phyloP scores from a whole-genome alignment of 78 protist genomes.

The Anaeramoeba flamelloides region DNA sequence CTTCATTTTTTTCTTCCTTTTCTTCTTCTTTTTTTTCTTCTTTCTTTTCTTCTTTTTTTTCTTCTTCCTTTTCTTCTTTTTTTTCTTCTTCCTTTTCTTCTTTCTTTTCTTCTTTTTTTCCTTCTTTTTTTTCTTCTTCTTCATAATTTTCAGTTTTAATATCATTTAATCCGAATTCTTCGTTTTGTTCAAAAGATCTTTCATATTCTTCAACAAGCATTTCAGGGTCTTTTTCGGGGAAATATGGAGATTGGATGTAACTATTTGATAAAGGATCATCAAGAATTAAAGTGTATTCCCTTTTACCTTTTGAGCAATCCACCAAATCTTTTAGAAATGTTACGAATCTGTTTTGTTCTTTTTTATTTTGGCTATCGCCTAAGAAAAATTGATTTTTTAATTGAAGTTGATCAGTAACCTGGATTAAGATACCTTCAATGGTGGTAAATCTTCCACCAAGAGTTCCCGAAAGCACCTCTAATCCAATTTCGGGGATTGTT shows the following conservation, averaged over 20 bases:
- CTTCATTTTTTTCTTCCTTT: no score
- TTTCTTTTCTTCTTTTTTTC: no score
- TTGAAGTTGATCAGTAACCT: neutral
- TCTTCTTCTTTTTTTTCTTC: no score
- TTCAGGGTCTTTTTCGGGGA: constrained; percentile 62
- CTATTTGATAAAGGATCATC: constrained; percentile 63
- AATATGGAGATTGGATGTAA: constrained; percentile 28
- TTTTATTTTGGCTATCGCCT: neutral
- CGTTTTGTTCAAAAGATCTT: constrained; percentile 60
- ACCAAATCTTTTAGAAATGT: neutral
- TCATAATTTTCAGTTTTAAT: constrained; percentile 32
- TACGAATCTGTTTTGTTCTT: neutral
- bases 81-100: no score
- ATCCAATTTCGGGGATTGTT: constrained; percentile 40
- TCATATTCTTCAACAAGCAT: constrained; percentile 39
- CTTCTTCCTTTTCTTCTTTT: no score
- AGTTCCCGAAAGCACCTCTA: constrained; percentile 52
- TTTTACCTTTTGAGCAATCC: neutral
- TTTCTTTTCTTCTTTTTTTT: no score
- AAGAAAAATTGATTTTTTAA: neutral
- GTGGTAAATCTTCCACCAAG: constrained; percentile 76
- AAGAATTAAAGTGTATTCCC: constrained; percentile 45
- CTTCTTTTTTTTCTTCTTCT: no score
- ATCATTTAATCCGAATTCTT: constrained; percentile 60
- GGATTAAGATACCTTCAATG: constrained; percentile 30